A percentile compares a stretch with the other conserved stretches of the same genome.
Conservation (phyloP, 805 yeast species). For the Yarrowia divulgata region DNA sequence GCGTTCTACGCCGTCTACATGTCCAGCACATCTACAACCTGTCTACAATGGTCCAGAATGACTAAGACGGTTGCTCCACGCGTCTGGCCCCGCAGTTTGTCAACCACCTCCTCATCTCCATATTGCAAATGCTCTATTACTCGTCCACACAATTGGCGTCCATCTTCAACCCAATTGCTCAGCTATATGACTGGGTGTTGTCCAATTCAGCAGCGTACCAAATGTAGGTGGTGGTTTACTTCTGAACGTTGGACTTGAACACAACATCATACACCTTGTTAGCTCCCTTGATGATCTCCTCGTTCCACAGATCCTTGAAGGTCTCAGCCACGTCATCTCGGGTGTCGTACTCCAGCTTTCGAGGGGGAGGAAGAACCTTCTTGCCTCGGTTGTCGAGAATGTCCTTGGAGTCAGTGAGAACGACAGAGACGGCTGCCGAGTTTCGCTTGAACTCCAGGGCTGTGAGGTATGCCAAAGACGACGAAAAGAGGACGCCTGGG, state of each 20-base stretch:
- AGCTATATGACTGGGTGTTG: background rate
- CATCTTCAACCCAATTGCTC: background rate
- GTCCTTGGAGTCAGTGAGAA: slow-evolving; percentile 58
- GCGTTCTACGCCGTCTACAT: too few relatives aligned
- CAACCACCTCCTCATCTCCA: background rate
- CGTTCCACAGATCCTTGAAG: slow-evolving; percentile 79
- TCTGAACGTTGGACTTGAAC: slow-evolving; percentile 31
- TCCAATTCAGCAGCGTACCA: too few relatives aligned
- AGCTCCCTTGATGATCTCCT: slow-evolving; percentile 68
- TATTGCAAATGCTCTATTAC: slow-evolving; percentile 7
- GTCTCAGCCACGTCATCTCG: slow-evolving; percentile 63
- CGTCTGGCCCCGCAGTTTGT: too few relatives aligned
- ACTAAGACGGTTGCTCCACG: too few relatives aligned
- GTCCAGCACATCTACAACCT: too few relatives aligned
- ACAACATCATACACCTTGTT: slow-evolving; percentile 56
- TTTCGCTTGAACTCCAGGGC: slow-evolving; percentile 61
- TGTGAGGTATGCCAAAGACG: slow-evolving; percentile 65
- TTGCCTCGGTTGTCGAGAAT: slow-evolving; percentile 59
- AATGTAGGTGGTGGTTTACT: background rate
- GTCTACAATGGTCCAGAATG: too few relatives aligned
- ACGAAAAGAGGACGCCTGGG: slow-evolving; percentile 66
- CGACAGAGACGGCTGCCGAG: slow-evolving; percentile 56
- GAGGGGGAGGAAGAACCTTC: slow-evolving; percentile 54
- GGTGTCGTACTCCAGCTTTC: slow-evolving; percentile 56
- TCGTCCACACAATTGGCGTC: background rate